Percentiles rank a stretch among this genome's conserved stretches.
Conservation (phyloP, 345 rosid genomes). For the Eutrema japonicum region DNA sequence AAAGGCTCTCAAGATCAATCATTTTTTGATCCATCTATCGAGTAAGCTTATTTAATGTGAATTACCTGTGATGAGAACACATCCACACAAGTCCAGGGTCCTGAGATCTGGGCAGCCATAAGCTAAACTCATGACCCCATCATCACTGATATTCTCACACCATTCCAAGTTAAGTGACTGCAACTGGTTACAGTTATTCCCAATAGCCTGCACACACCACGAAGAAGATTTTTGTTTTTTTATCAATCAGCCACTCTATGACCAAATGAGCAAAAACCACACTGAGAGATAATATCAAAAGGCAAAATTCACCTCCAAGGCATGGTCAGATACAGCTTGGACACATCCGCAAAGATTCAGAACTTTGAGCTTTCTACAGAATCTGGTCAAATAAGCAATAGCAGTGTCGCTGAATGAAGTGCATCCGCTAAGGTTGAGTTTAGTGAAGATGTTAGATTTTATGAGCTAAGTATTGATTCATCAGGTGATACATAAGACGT, state of each 20-base stretch:
- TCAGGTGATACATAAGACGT: not conserved
- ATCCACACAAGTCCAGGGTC: conserved; percentile 81
- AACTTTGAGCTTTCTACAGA: conserved; percentile 65
- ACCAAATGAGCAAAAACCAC: not conserved
- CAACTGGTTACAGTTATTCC: conserved; percentile 70
- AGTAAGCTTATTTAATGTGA: not conserved
- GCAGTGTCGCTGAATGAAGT: conserved; percentile 68
- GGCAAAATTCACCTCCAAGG: conserved; percentile 65
- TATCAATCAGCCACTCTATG: not conserved
- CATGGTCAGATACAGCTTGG: conserved; percentile 71
- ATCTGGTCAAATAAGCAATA: conserved; percentile 61
- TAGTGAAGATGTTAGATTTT: conserved; percentile 38
- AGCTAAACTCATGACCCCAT: conserved; percentile 86
- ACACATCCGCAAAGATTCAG: conserved; percentile 95
- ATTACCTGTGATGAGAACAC: conserved; percentile 82
- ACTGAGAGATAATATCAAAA: not conserved
- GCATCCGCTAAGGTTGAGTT: conserved; percentile 95
- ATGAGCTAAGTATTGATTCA: no score
- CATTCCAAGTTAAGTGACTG: conserved; percentile 88
- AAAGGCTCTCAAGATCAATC: not conserved
- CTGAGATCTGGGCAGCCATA: conserved; percentile 88
- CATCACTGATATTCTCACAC: conserved; percentile 89
- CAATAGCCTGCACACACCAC: conserved; percentile 69
- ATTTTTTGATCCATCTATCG: not conserved
- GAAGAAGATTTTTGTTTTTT: not conserved